Base-by-base conservation (phyloP, 345 rosid species). In the rapeseed (Brassica napus) region DNA sequence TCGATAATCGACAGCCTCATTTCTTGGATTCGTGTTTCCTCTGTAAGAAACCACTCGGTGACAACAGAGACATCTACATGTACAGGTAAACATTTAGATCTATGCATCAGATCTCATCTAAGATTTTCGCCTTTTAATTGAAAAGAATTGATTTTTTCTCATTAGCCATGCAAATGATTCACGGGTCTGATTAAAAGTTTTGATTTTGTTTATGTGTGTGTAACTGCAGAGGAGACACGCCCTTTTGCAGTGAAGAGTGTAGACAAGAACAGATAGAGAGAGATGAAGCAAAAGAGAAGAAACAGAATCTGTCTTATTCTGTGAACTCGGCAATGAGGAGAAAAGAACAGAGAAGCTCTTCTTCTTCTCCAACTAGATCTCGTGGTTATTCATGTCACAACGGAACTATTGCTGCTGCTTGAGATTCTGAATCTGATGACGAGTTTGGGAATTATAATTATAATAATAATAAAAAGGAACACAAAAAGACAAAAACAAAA, bases 171-270 rank as follows among this genome's bases (percentile, higher is more conserved):
- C 57, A 49, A 49, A 49, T 49, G 6, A 47, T 47, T 47, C 15
- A 12, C 1, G 54, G 54, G 54, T 42, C 28, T 68, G 74, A 62
- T 76, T 68, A 6, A 1, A 16, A 65, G 44, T 87, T 71, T 21
- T 28, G 65, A 16, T 66, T 21, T 66, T 62, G 75, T n/a, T 11
- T 6, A 31, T 55, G 7, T 55, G 10, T 52, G 6, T 12, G 58
- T 28, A 11, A 61, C 39, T 63, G 83, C 91, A 88, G 97, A 90
- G 97, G 98, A 63, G 98, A 94, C 62, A 77, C 83, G 8, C 92
- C 97, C 12, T 94, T 92, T 73, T 92, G 97, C 57, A 90, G 89
- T 77, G 96, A 89, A 75, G 97, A 92, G 81, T 92, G 98, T 84
- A 89, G 98, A 59, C 85, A 83, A 80, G 94, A 92, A 70, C 92